phyloP scores from a whole-genome alignment of 176 grass and related monocot genomes.

The Leersia perrieri region DNA sequence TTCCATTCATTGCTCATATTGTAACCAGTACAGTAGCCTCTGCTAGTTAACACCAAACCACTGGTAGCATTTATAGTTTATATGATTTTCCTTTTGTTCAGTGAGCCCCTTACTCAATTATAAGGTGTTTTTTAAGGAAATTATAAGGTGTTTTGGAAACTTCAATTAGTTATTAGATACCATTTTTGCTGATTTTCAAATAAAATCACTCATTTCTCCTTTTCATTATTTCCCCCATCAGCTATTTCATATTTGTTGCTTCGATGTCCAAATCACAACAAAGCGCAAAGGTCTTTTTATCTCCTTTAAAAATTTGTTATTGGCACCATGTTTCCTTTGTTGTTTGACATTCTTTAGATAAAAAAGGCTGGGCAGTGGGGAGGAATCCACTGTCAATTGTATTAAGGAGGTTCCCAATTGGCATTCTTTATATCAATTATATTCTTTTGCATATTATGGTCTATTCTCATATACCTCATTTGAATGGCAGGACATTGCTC shows the following conservation, averaged over 20 bases:
- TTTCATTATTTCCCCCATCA: neutral
- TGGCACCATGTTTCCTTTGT: neutral
- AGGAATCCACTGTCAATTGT: no score
- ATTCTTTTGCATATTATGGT: conserved; percentile 21
- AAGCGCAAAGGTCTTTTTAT: conserved; percentile 10
- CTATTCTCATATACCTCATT: conserved; percentile 30
- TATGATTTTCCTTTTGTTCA: conserved; percentile 10
- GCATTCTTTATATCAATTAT: conserved; percentile 11
- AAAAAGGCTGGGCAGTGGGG: no score
- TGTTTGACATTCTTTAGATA: conserved; percentile 17
- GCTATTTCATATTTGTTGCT: conserved; percentile 34
- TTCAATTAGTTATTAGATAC: conserved; percentile 1
- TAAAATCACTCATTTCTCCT: neutral
- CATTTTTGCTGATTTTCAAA: neutral
- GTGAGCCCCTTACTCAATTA: neutral
- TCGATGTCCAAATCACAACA: conserved; percentile 17
- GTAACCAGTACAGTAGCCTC: neutral
- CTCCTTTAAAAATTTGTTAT: conserved; percentile 30
- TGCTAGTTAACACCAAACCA: neutral
- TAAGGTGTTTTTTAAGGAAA: conserved; percentile 11
- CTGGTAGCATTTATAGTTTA: neutral
- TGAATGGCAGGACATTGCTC: conserved; percentile 67
- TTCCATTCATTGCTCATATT: neutral
- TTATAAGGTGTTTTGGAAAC: neutral
- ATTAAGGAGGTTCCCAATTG: no score